A percentile compares a stretch with the other conserved stretches of the same genome.
These are phyloP conservation scores for Pythium plurisporium DNA, from an alignment of 352 stramenopile genomes.

Conservation along the genomic window DNA sequence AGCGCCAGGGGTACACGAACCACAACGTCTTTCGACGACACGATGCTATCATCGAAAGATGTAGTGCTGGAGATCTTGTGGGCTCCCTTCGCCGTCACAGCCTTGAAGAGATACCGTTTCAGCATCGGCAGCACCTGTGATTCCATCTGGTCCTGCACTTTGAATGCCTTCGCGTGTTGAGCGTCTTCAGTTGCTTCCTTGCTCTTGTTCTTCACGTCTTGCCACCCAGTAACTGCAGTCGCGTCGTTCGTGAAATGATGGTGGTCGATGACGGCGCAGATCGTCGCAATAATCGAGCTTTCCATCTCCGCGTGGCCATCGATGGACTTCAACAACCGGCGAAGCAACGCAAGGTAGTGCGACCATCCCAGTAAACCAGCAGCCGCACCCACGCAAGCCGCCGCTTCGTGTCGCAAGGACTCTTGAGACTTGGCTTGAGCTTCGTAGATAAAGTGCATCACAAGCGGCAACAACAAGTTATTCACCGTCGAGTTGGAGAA, in stretches of 20 bases:
- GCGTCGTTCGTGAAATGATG: slow-evolving; percentile 91
- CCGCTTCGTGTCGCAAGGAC: slow-evolving; percentile 90
- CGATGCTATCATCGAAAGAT: slow-evolving; percentile 41
- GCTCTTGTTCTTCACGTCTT: slow-evolving; percentile 13
- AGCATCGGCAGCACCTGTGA: slow-evolving; percentile 82
- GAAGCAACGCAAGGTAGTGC: slow-evolving; percentile 93
- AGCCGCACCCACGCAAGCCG: slow-evolving; percentile 89
- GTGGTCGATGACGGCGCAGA: slow-evolving; percentile 94
- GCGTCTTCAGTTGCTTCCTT: slow-evolving; percentile 20
- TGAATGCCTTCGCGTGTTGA: slow-evolving; percentile 28
- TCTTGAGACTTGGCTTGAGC: slow-evolving; percentile 91
- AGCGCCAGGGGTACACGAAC: slow-evolving; percentile 93
- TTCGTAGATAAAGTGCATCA: slow-evolving; percentile 96
- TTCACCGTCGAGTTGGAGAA: slow-evolving; percentile 89
- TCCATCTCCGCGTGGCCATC: slow-evolving; percentile 92
- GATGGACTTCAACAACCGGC: slow-evolving; percentile 90
- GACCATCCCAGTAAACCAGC: slow-evolving; percentile 93
- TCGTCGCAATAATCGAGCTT: slow-evolving; percentile 78
- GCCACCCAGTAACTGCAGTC: slow-evolving; percentile 11
- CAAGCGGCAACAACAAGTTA: slow-evolving; percentile 93
- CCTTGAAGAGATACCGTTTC: slow-evolving; percentile 83
- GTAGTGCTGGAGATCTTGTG: slow-evolving; percentile 33
- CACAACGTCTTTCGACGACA: slow-evolving; percentile 42
- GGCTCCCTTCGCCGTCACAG: slow-evolving; percentile 74
- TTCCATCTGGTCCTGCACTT: slow-evolving; percentile 77